Base-by-base conservation (phyloP, 495 filamentous ascomycete genomes). In the Hyphodiscus hymeniophilus region DNA sequence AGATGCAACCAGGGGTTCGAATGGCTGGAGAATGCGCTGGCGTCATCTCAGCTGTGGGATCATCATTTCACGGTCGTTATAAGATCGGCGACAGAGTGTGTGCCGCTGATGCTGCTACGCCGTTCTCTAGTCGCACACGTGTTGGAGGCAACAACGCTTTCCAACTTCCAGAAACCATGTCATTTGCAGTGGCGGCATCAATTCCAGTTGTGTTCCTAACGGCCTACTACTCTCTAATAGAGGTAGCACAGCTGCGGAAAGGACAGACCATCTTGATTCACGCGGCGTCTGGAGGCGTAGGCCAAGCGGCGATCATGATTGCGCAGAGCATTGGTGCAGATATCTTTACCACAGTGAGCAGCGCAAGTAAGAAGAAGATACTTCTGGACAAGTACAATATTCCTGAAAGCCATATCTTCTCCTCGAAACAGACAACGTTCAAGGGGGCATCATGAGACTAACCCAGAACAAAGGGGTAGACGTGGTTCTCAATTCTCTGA, bases 201-300 rank as follows among this genome's bases (percentile, higher is more conserved):
- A 45, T 75, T 3, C 70, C 71, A 0, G 59, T 78, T 3, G 74
- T 71, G 1, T 84, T 71, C 45, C 56, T 60, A 35, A 82, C 80
- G 0, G 80, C 79, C 0, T 78, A 77, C 48, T 72, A 82, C 58
- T 65, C 71, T 0, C 43, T 75, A 8, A 44, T 74, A 26, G 67
- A 76, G 22, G 55, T 70, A 13, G 72, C 62, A 12, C 60, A 66
- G 2, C 20, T 95, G 22, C 69, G 85, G 56, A 73, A 57, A n/a
- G 85, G 82, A 1, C 85, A 94, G 45, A 89, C 81, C 79, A 74
- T 92, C 10, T 76, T 97, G 2, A 74, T 96, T 31, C 87, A 94
- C 54, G 89, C 91, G 0, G 92, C 91, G 0, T 86, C 89, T 7
- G 92, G 91, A 39, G 92, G 90, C 3, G 84, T 88, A 0, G 92